A percentile compares a stretch with the other conserved stretches of the same genome.
Evolutionary conservation across 2,329 filamentous ascomycete species (phyloP).

Genomic region (Arthrobotrys conoides): DNA sequence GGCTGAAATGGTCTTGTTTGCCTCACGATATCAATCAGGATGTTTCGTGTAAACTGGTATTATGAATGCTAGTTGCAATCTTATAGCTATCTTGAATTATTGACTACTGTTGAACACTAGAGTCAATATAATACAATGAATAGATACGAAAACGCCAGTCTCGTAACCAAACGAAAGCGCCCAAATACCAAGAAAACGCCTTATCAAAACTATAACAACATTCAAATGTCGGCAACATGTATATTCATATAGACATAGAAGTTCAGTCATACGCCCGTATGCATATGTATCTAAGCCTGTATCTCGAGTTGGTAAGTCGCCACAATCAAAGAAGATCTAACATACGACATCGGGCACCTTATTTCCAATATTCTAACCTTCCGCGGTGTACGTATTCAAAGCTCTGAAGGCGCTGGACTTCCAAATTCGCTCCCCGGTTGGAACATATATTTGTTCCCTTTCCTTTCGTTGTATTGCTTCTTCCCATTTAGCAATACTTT

Average conservation of each 20-base stretch:
- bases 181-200: neutral
- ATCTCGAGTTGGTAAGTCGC: neutral
- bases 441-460: slow-evolving; percentile 34
- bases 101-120: neutral
- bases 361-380: neutral
- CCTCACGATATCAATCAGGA: too few species aligned
- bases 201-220: neutral
- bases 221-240: neutral
- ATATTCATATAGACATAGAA: neutral
- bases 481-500: slow-evolving; percentile 47
- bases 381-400: neutral
- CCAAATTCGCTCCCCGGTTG: neutral
- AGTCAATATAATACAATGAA: neutral
- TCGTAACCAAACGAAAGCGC: too few species aligned
- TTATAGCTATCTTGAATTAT: neutral
- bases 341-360: neutral
- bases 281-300: neutral
- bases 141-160: neutral
- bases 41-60: too few species aligned
- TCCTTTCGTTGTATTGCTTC: slow-evolving; percentile 55
- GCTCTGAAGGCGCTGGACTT: slow-evolving; percentile 24
- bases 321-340: neutral
- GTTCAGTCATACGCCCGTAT: neutral
- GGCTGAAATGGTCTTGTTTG: too few species aligned
- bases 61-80: too few species aligned